phyloP scores from a whole-genome alignment of 228 moss, liverwort and hornwort genomes.

The Sphagnum fallax region DNA sequence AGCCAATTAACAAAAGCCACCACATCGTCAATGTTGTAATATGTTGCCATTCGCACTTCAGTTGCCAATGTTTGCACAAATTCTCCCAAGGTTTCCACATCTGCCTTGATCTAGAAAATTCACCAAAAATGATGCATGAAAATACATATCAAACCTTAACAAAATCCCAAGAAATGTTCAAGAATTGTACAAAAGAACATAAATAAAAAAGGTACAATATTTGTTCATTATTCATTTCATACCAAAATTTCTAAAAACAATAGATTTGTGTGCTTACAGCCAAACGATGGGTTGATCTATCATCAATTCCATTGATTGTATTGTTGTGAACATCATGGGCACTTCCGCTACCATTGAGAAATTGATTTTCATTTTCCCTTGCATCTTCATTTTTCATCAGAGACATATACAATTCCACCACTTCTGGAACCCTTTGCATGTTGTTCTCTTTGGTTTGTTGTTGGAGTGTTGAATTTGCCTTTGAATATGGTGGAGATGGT shows the following conservation, averaged over 20 bases:
- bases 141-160: no score
- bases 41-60: slow-evolving; percentile 41
- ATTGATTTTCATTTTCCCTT: slow-evolving; percentile 19
- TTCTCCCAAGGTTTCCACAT: slow-evolving; percentile 49
- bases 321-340: slow-evolving; percentile 44
- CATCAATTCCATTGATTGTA: slow-evolving; percentile 43
- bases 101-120: slow-evolving; percentile 39
- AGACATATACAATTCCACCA: slow-evolving; percentile 46
- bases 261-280: slow-evolving; percentile 19
- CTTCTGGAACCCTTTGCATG: slow-evolving; percentile 54
- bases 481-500: not conserved
- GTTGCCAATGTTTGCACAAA: slow-evolving; percentile 42
- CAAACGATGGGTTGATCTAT: slow-evolving; percentile 39
- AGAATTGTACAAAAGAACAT: no score
- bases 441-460: not conserved
- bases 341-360: slow-evolving; percentile 6
- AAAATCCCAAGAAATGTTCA: not conserved
- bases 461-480: not conserved
- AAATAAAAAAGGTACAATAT: not conserved
- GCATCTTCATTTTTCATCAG: slow-evolving; percentile 46
- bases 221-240: not conserved
- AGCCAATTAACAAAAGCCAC: slow-evolving; percentile 46
- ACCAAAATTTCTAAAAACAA: no score
- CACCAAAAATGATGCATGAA: not conserved
- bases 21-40: slow-evolving; percentile 39